Conservation (phyloP, 2,329 filamentous ascomycete genomes). For the Xenoacremonium recifei region DNA sequence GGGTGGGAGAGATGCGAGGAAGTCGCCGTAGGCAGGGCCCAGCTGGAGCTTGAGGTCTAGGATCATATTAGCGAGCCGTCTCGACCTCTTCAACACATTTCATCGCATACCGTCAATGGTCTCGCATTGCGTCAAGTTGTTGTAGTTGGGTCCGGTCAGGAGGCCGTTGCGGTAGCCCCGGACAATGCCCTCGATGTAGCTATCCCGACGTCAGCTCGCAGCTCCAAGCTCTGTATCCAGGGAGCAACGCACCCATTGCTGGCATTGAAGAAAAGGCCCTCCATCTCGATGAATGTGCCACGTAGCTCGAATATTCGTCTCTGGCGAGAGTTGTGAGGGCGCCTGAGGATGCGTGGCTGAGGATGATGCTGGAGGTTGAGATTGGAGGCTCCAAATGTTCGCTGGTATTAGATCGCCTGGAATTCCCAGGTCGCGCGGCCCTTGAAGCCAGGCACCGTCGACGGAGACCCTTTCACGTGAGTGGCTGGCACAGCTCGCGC, state of each 20-base stretch:
- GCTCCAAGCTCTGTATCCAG: constrained; percentile 9
- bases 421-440: constrained; percentile 12
- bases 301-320: constrained; percentile 5
- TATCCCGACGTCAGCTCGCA: constrained; percentile 41
- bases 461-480: constrained; percentile 27
- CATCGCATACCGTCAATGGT: constrained; percentile 78
- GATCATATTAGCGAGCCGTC: constrained; percentile 11
- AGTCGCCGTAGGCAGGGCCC: constrained; percentile 94
- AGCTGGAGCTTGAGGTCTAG: constrained; percentile 97
- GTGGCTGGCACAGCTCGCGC: constrained; percentile 11
- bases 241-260: constrained; percentile 72
- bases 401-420: constrained; percentile 25
- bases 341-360: constrained; percentile 10
- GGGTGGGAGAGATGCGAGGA: constrained; percentile 87
- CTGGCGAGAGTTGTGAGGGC: constrained; percentile 4
- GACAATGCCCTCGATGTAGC: constrained; percentile 96
- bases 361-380: constrained; percentile 2
- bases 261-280: constrained; percentile 91
- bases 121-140: constrained; percentile 96
- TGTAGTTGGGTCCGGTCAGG: constrained; percentile 86
- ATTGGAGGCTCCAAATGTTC: constrained; percentile 19
- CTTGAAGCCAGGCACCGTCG: constrained; percentile 13
- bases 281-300: constrained; percentile 57
- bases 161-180: constrained; percentile 95
- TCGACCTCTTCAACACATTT: not conserved